Percentiles rank a stretch among this genome's conserved stretches.
These are phyloP conservation scores for Kuraishia hungarica DNA, from an alignment of 805 yeast species.

Conservation along the genomic window DNA sequence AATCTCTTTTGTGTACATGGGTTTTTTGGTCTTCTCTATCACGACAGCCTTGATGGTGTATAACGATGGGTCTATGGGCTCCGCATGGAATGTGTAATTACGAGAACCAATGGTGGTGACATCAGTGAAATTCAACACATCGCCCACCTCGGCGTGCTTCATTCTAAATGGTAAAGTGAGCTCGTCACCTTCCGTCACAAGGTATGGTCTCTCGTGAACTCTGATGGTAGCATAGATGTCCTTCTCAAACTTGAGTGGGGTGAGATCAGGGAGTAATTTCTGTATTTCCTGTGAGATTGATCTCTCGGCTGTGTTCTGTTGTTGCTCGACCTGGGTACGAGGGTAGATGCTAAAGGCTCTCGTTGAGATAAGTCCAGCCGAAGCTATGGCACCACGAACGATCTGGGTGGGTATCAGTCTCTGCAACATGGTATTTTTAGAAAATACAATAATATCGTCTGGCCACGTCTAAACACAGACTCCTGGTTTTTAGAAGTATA, in stretches of 20 bases:
- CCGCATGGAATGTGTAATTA: constrained; percentile 59
- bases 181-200: constrained; percentile 87
- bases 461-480: too few relatives aligned
- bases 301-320: background rate
- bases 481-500: too few relatives aligned
- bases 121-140: constrained; percentile 61
- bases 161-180: constrained; percentile 72
- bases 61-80: constrained; percentile 42
- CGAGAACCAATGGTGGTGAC: constrained; percentile 82
- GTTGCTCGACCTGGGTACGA: background rate
- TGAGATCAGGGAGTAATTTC: constrained; percentile 29
- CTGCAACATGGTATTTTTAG: background rate
- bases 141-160: constrained; percentile 77
- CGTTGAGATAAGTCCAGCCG: constrained; percentile 58
- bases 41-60: constrained; percentile 69
- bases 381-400: constrained; percentile 37
- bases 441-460: too few relatives aligned
- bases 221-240: constrained; percentile 75
- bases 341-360: constrained; percentile 3
- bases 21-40: constrained; percentile 77
- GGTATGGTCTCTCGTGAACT: constrained; percentile 75
- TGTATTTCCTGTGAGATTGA: background rate
- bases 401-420: background rate
- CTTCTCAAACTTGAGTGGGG: constrained; percentile 58
- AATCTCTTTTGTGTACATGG: constrained; percentile 61